Base-by-base conservation (phyloP, 352 stramenopile genomes). In the Thalassiosira tumida region DNA sequence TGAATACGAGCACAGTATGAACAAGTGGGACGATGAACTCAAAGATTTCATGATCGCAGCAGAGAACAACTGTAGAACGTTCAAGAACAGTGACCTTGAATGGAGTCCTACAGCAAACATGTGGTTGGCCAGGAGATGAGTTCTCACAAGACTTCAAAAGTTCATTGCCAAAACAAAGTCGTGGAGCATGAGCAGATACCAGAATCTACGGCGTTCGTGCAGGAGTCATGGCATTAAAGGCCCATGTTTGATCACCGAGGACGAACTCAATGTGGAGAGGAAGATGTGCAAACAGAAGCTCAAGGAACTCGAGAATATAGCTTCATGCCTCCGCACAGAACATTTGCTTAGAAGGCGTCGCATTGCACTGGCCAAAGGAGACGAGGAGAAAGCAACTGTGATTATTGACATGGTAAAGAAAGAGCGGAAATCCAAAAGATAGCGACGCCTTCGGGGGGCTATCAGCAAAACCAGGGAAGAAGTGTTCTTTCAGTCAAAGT, bases 11-110 rank as follows among this genome's bases (percentile, higher is more conserved):
- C 21, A 62, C 1, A 31, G 7, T 21, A 15, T 79, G 6, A 79
- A 79, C 33, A 69, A 67, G n/a, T 47, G 31, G 21, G 73, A 81
- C 21, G 14, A 47, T 5, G 43, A 81, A 43, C 73, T 81, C 15
- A 40, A 65, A 14, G n/a, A 69, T 2, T 67, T 43, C 24, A 81
- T 81, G 40, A 81, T 69, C 26, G 24, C 4, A 13, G 29, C 43
- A 29, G 73, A 81, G 26, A 40, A 43, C 13, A 65, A 43, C 1
- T 81, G 73, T n/a, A 62, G 54, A 2, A 81, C 59, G 31, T 69
- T 31, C 35, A 81, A 69, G 29, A 15, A 65, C 1, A 31, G 37
- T 37, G 29, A 43, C 21, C 6, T 81, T 10, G 43, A 81, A 40
- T 81, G 73, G 29, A 69, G 43, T 26, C 73, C 40, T 2, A n/a